phyloP scores from a whole-genome alignment of 495 filamentous ascomycete species.

The Letharia columbiana region DNA sequence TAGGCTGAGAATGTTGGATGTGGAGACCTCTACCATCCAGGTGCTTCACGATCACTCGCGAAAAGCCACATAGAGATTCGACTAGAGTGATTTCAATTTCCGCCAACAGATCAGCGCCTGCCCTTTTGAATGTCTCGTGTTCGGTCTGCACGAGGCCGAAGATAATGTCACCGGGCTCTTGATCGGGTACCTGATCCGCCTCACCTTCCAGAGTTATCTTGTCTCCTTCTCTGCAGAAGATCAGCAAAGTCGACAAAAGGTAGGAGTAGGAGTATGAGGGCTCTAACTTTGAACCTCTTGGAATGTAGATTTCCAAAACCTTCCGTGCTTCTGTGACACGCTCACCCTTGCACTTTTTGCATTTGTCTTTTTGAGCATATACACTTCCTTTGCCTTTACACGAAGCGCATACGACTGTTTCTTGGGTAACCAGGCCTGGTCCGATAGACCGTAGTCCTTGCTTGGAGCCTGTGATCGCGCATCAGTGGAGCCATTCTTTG shows the following conservation, averaged over 20 bases:
- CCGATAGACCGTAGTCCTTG: conserved; percentile 69
- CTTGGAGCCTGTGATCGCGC: conserved; percentile 42
- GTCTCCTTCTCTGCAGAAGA: conserved; percentile 58
- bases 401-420: conserved; percentile 60
- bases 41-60: conserved; percentile 82
- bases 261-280: neutral
- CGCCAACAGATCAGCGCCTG: conserved; percentile 75
- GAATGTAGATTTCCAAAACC: conserved; percentile 91
- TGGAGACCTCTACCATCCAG: conserved; percentile 89
- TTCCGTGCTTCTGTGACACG: conserved; percentile 76
- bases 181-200: conserved; percentile 86
- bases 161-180: conserved; percentile 86
- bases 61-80: conserved; percentile 83
- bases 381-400: conserved; percentile 76
- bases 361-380: conserved; percentile 90
- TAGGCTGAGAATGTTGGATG: conserved; percentile 56
- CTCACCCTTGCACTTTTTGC: conserved; percentile 96
- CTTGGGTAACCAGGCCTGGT: conserved; percentile 70
- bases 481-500: neutral
- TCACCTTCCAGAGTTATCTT: conserved; percentile 86
- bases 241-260: conserved; percentile 21
- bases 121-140: conserved; percentile 70
- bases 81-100: conserved; percentile 69
- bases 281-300: conserved; percentile 63
- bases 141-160: conserved; percentile 77